Conservation (phyloP, 345 rosid species). For the Durio zibethinus region DNA sequence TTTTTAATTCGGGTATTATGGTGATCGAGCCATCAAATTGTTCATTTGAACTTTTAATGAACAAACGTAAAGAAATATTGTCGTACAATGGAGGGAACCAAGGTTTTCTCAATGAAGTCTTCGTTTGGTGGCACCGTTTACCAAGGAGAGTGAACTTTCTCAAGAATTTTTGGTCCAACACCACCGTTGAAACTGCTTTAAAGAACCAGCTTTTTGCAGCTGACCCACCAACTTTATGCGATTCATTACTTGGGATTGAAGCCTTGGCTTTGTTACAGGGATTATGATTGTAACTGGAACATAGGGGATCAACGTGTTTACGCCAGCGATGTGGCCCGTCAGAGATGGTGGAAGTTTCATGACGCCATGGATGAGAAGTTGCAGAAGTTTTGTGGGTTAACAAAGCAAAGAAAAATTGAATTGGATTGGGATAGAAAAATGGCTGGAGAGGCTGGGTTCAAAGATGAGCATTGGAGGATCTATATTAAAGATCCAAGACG, state of each 20-base stretch:
- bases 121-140: conserved; percentile 91
- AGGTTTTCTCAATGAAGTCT: conserved; percentile 79
- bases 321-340: conserved; percentile 82
- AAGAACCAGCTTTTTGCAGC: conserved; percentile 73
- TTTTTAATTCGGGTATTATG: conserved; percentile 93
- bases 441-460: conserved; percentile 47
- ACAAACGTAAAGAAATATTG: conserved; percentile 52
- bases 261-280: conserved; percentile 92
- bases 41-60: conserved; percentile 64
- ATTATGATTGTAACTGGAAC: conserved; percentile 89
- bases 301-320: conserved; percentile 54
- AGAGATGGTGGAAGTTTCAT: conserved; percentile 80
- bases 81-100: conserved; percentile 97
- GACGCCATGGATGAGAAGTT: conserved; percentile 62
- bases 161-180: conserved; percentile 90
- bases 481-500: conserved; percentile 75
- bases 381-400: conserved; percentile 67
- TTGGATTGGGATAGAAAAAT: conserved; percentile 71
- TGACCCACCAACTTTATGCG: conserved; percentile 75
- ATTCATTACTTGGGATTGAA: conserved; percentile 81
- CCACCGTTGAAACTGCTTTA: conserved; percentile 51
- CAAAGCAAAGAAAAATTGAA: conserved; percentile 55
- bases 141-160: conserved; percentile 77
- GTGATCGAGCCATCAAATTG: conserved; percentile 96
- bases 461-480: conserved; percentile 70